Percentiles rank a stretch among this genome's conserved stretches.
Conservation (phyloP, 306 rosid genomes). For the Benincasa hispida region DNA sequence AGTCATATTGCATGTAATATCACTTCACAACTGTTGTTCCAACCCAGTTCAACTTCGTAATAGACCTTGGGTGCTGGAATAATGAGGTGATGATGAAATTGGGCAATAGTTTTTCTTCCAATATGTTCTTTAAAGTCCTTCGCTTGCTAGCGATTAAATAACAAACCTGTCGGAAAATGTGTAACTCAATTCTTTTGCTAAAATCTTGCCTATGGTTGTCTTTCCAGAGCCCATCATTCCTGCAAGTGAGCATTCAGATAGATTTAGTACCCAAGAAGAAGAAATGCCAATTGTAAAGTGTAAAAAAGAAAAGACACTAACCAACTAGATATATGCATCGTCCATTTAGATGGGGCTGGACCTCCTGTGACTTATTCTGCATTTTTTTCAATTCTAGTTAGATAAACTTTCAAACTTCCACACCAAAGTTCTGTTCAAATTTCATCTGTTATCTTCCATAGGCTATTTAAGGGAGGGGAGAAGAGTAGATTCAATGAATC, state of each 20-base stretch:
- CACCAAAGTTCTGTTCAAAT: conserved; percentile 4
- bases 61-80: background rate
- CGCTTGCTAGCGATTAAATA: conserved; percentile 1
- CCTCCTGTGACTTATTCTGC: conserved; percentile 68
- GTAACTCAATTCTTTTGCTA: conserved; percentile 64
- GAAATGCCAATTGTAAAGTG: background rate
- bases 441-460: background rate
- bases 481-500: background rate
- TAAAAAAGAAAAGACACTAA: conserved; percentile 34
- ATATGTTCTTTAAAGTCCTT: too few relatives aligned
- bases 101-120: background rate
- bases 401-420: conserved; percentile 18
- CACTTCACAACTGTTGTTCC: background rate
- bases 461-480: background rate
- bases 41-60: background rate
- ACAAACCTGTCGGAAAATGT: conserved; percentile 72
- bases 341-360: conserved; percentile 59
- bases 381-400: conserved; percentile 34
- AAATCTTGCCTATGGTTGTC: conserved; percentile 88
- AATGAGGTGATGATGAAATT: background rate
- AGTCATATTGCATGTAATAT: background rate
- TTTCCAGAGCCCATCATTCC: conserved; percentile 99
- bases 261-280: conserved; percentile 4
- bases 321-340: conserved; percentile 97
- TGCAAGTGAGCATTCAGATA: conserved; percentile 27